Evolutionary conservation across 108 stramenopile genomes (phyloP).

Genomic region (Nitzschia putrida): DNA sequence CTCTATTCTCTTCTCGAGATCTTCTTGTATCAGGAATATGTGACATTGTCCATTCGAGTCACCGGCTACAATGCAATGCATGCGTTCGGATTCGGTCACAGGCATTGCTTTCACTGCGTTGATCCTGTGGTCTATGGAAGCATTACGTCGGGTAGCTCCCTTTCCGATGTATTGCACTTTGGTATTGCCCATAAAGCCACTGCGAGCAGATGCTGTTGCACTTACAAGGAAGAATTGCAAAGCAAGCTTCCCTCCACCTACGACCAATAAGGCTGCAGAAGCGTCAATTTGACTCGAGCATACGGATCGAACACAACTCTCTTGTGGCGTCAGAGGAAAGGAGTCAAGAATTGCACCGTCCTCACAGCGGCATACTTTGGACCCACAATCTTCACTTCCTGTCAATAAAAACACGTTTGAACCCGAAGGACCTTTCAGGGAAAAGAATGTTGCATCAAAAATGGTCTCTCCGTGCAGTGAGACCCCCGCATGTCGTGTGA

Average conservation of each 20-base stretch:
- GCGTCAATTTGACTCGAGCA: constrained; percentile 39
- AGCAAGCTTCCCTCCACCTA: constrained; percentile 70
- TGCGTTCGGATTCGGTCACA: constrained; percentile 21
- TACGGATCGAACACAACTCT: constrained; percentile 74
- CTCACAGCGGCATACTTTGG: constrained; percentile 48
- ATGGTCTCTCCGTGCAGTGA: constrained; percentile 66
- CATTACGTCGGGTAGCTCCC: constrained; percentile 31
- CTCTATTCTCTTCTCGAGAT: background rate
- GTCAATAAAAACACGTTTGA: constrained; percentile 40
- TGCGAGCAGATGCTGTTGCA: constrained; percentile 14
- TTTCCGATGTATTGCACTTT: constrained; percentile 50
- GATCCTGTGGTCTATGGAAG: constrained; percentile 75
- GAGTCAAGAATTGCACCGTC: constrained; percentile 38
- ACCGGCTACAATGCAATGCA: constrained; percentile 55
- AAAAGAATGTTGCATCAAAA: constrained; percentile 55
- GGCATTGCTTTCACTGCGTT: constrained; percentile 66
- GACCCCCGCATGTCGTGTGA: constrained; percentile 23
- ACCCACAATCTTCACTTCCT: constrained; percentile 72
- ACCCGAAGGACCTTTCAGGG: constrained; percentile 16
- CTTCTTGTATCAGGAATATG: constrained; percentile 42
- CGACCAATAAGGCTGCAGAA: constrained; percentile 47
- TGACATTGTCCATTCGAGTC: constrained; percentile 72
- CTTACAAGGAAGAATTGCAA: constrained; percentile 62
- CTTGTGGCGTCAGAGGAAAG: constrained; percentile 60
- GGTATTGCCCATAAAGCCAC: constrained; percentile 13